Base-by-base conservation (phyloP, 768 basidiomycete genomes). In the Tulasnella sp. region DNA sequence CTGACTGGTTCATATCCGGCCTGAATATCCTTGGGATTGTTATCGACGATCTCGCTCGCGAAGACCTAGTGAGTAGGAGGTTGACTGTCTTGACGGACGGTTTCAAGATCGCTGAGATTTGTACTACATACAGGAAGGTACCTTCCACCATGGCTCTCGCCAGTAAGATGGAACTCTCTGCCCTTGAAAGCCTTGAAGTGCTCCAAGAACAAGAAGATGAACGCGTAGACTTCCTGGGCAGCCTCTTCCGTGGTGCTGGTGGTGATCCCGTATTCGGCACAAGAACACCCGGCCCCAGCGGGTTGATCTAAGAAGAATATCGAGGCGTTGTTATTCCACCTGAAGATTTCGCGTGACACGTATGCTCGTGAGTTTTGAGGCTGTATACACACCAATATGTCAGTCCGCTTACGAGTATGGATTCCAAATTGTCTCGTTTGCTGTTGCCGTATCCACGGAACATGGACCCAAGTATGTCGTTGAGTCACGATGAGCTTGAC, bases 131-230 rank as follows among this genome's bases (percentile, higher is more conserved):
- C 72, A 7, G 79, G 80, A 7, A 81, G 66, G 62, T 77, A 80
- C 1, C 76, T 73, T 3, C 79, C 79, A 11, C 73, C 80, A 42
- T 80, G 80, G 3, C 78, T 80, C 68, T 81, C 76, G 12, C 75
- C 81, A 1, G 80, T 73, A 73, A 84, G 76, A 61, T 84, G 82
- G 68, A 84, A 81, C 1, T 73, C 67, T 2, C 84, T 72, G 1
- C 83, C 84, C 63, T 84, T 80, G 73, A 87, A 86, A 64, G 82
- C 73, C 57, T 69, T 74, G 66, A 89, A 89, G 59, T 81, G 76
- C 64, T 87, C 83, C 49, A 87, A 87, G 70, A 87, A 87, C 55
- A 87, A 79, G 2, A 78, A 72, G 0, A 87, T 74, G 63, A 87
- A 87, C 0, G 80, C 78, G 0, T 84, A 83, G 3, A 87, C 79